Percentiles rank a stretch among this genome's conserved stretches.
Conservation (phyloP, 2,329 filamentous ascomycete genomes). For the Albifimbria verrucaria region DNA sequence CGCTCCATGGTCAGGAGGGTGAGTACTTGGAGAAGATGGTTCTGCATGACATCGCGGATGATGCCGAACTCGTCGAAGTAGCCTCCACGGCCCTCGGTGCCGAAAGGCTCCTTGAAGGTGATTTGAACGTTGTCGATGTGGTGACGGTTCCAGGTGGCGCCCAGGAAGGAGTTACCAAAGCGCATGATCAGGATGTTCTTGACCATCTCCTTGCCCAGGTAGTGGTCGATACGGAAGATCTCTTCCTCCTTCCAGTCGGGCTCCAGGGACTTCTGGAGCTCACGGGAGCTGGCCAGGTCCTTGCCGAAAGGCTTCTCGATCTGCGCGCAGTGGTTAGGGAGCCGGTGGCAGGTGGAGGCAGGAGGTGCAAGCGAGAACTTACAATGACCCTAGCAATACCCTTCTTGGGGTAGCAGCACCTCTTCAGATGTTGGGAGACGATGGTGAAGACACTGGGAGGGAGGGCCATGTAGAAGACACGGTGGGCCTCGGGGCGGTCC, state of each 20-base stretch:
- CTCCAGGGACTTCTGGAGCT: constrained; percentile 90
- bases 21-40: constrained; percentile 94
- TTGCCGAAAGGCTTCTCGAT: constrained; percentile 99
- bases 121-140: constrained; percentile 99
- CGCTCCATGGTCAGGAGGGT: constrained; percentile 97
- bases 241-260: constrained; percentile 99
- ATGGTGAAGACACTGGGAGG: constrained; percentile 97
- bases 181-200: constrained; percentile 98
- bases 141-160: constrained; percentile 97
- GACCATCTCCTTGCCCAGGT: constrained; percentile 99
- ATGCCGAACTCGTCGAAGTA: constrained; percentile 99
- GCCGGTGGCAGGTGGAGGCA: background rate
- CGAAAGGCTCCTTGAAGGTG: constrained; percentile 98
- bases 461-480: constrained; percentile 98
- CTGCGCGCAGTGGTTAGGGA: constrained; percentile 37
- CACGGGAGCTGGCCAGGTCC: constrained; percentile 88
- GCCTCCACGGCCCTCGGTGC: constrained; percentile 93
- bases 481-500: constrained; percentile 77
- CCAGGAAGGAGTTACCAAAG: constrained; percentile 98
- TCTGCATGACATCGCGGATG: constrained; percentile 99
- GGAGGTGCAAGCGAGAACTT: constrained; percentile 31
- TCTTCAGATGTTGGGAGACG: constrained; percentile 95
- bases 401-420: constrained; percentile 88
- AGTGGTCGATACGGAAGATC: constrained; percentile 98
- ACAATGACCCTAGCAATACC: constrained; percentile 95